Evolutionary conservation across 177 flowering plant species (phyloP).

Genomic region (Vitis hybrid): DNA sequence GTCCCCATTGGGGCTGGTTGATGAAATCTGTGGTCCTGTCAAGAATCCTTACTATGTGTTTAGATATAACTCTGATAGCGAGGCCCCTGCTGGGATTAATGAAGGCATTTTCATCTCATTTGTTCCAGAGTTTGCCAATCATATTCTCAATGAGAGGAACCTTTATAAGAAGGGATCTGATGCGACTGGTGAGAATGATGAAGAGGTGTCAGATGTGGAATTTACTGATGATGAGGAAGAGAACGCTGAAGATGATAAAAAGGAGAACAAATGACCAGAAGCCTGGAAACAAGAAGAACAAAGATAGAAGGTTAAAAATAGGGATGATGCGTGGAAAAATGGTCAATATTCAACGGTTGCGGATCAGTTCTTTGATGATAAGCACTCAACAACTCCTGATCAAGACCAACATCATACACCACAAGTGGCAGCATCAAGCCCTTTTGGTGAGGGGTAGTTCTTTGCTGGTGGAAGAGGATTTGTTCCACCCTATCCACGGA

Average conservation of each 20-base stretch:
- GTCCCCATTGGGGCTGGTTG: constrained; percentile 69
- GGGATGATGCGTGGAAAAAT: constrained; percentile 26
- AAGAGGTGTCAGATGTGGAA: constrained; percentile 77
- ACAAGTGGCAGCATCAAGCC: constrained; percentile 17
- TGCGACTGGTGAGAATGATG: constrained; percentile 92
- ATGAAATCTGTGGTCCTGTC: constrained; percentile 96
- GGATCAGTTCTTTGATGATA: neutral
- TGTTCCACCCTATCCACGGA: constrained; percentile 30
- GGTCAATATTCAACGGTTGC: constrained; percentile 9
- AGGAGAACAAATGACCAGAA: constrained; percentile 42
- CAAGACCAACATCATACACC: constrained; percentile 24
- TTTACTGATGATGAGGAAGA: constrained; percentile 94
- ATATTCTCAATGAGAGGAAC: constrained; percentile 64
- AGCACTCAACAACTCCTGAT: neutral
- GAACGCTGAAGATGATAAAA: constrained; percentile 50
- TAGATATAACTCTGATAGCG: constrained; percentile 76
- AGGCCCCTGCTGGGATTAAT: constrained; percentile 63
- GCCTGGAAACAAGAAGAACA: constrained; percentile 38
- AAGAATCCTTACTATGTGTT: constrained; percentile 83
- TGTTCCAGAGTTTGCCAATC: constrained; percentile 75
- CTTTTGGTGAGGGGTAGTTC: constrained; percentile 23
- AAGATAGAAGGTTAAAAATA: constrained; percentile 37
- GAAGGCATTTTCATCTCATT: constrained; percentile 67
- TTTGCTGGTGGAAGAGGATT: constrained; percentile 10
- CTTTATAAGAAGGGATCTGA: constrained; percentile 87